A percentile compares a stretch with the other conserved stretches of the same genome.
These are phyloP conservation scores for Mitragyna speciosa DNA, from an alignment of 257 asterid species.

Conservation along the genomic window DNA sequence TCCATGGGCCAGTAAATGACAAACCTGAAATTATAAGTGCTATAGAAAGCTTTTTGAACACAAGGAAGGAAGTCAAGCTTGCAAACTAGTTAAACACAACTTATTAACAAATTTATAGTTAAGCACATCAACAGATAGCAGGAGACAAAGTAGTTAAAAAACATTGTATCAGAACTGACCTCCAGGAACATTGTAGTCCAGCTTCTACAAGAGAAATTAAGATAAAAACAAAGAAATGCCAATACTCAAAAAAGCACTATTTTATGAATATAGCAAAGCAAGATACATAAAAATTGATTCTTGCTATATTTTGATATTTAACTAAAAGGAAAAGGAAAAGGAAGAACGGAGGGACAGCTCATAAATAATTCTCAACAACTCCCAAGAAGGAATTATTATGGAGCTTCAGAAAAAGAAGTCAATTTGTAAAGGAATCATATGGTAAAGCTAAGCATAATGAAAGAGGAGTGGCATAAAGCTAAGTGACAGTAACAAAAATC, in stretches of 20 bases:
- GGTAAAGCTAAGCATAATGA: conserved; percentile 4
- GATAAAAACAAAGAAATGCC: conserved; percentile 17
- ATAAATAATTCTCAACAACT: too few species aligned
- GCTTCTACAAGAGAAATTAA: conserved; percentile 55
- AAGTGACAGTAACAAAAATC: neutral
- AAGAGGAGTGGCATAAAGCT: neutral
- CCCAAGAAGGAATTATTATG: neutral
- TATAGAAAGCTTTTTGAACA: too few species aligned
- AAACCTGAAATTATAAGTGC: too few species aligned
- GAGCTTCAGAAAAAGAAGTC: neutral
- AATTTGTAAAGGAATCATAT: neutral
- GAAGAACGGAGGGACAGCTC: neutral
- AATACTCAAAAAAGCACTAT: neutral
- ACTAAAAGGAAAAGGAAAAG: neutral
- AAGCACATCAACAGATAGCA: too few species aligned
- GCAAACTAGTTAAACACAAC: too few species aligned
- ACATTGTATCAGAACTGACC: too few species aligned
- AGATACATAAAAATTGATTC: neutral
- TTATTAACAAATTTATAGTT: too few species aligned
- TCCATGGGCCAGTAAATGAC: too few species aligned
- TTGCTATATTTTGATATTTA: neutral
- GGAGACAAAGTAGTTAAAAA: too few species aligned
- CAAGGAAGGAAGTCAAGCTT: too few species aligned
- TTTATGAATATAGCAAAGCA: neutral
- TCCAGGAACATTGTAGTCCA: conserved; percentile 91